Evolutionary conservation across 441 rosid species (phyloP).

Genomic region (Erodium moschatum): DNA sequence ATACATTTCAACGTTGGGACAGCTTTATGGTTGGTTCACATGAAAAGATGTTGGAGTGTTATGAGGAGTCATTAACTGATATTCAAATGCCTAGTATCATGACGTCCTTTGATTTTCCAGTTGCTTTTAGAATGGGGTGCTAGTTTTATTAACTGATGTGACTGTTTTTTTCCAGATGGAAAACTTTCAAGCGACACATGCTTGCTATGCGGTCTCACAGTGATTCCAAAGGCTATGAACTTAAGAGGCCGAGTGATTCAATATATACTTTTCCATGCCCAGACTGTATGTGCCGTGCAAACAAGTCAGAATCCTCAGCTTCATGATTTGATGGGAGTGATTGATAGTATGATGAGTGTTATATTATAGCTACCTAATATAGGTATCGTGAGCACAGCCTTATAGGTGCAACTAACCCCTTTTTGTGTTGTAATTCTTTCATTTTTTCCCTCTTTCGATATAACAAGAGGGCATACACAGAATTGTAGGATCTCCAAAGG

Average conservation of each 20-base stretch:
- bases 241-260: constrained; percentile 81
- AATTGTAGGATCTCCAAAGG: constrained; percentile 33
- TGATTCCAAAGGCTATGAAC: constrained; percentile 86
- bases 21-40: too few relatives aligned
- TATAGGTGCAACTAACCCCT: constrained; percentile 27
- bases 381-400: constrained; percentile 15
- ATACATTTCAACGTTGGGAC: too few relatives aligned
- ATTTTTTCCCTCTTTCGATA: constrained; percentile 26
- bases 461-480: constrained; percentile 31
- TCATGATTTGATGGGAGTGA: constrained; percentile 5
- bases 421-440: constrained; percentile 46
- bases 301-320: constrained; percentile 50
- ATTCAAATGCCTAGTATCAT: too few relatives aligned
- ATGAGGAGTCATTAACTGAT: too few relatives aligned
- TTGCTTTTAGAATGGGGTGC: constrained; percentile 28
- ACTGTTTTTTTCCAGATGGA: constrained; percentile 51
- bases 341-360: too few relatives aligned
- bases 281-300: constrained; percentile 84
- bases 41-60: too few relatives aligned
- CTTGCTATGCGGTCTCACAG: constrained; percentile 84
- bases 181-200: constrained; percentile 85
- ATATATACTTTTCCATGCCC: constrained; percentile 91
- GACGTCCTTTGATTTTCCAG: too few relatives aligned
- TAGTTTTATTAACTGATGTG: neutral
- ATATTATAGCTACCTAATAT: too few relatives aligned